Evolutionary conservation across 176 grass and related monocot genomes (phyloP), one percentile per base, ranked within the genome.

Genomic region (Aegilops bicornis): DNA sequence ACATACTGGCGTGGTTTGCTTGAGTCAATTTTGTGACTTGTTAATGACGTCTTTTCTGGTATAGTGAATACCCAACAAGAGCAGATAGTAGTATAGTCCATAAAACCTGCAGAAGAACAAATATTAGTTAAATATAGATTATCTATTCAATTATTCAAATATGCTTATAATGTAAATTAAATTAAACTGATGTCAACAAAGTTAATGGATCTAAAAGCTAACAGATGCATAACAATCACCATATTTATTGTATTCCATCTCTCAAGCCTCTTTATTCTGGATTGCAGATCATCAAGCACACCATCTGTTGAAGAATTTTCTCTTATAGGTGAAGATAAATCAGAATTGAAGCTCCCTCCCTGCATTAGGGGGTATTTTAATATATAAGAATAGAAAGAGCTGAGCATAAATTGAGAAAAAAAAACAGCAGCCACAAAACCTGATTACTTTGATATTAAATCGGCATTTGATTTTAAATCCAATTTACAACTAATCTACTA

Each of bases 231-330:
- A 80, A 60, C 47, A 76, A 60, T 90, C 86, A 96, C 96, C 93
- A 96, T 88, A 64, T 98, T 98, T 81, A 98, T 89, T 23, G 96
- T 94, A 88, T 98, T 96, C 93, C 96, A 96, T 88, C 92, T 89
- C 87, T 98, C 96, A 78, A 98, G 92, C 89, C 81, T 94, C 90
- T 85, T 96, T 80, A 98, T 91, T 77, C 96, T 98, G 48, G 82
- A 94, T 83, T 98, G 92, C 83, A 98, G 64, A 92, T 98, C 96
- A 91, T 94, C 96, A 74, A 98, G 76, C 76, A 94, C 52, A 31
- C 84, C 85, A 89, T 98, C 92, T 56, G 85, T 92, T 30, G 90
- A 89, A 76, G 90, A 92, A 86, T 82, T 78, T 89, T 92, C 94
- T 87, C 85, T 89, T 45, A 56, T 67, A 62, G 87, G 75, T 64